Evolutionary conservation across 768 basidiomycete species (phyloP).

Genomic region (Daedaleopsis nitida): DNA sequence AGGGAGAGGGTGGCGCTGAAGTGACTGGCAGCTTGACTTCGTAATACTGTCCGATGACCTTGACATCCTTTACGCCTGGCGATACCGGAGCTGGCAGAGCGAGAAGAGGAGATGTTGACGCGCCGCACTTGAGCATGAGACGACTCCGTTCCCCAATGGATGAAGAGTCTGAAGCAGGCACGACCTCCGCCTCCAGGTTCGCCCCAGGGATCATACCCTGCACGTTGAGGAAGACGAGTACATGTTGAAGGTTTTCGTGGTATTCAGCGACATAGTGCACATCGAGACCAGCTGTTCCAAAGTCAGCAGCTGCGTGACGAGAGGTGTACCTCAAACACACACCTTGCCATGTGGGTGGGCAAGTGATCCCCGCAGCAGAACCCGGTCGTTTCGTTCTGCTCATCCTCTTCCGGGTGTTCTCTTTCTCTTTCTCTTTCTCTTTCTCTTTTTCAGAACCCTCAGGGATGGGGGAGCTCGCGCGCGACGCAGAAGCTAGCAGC

Average conservation of each 20-base stretch:
- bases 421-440: constrained; percentile 5
- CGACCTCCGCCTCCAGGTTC: constrained; percentile 68
- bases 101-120: constrained; percentile 50
- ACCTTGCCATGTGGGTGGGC: constrained; percentile 27
- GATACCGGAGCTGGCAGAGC: constrained; percentile 49
- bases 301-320: background rate
- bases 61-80: constrained; percentile 67
- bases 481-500: constrained; percentile 27
- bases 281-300: constrained; percentile 34
- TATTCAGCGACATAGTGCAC: constrained; percentile 70
- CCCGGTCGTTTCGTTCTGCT: constrained; percentile 27
- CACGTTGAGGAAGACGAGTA: constrained; percentile 73
- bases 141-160: constrained; percentile 44
- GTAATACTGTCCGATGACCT: constrained; percentile 56
- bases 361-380: constrained; percentile 29
- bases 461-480: constrained; percentile 20
- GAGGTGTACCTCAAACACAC: background rate
- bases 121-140: constrained; percentile 63
- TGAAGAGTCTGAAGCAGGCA: constrained; percentile 32
- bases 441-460: constrained; percentile 7
- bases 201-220: constrained; percentile 48
- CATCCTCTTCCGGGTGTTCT: constrained; percentile 21
- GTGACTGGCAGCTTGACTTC: constrained; percentile 64
- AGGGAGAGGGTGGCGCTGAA: constrained; percentile 31
- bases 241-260: constrained; percentile 81